Base-by-base conservation (phyloP, 805 yeast genomes). In the Saccharomycopsis sp. region DNA sequence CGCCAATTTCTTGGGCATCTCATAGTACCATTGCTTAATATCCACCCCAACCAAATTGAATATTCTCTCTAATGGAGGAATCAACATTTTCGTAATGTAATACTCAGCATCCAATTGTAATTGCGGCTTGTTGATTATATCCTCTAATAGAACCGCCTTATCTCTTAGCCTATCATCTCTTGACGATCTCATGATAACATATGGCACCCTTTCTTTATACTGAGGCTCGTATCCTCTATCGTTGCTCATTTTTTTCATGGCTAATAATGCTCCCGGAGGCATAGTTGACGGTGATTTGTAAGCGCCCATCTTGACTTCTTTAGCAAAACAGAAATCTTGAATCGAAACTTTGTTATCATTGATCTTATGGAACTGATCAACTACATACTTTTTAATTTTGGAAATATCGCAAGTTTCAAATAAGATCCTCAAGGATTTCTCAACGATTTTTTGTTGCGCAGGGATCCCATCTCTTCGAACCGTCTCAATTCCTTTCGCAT, bases 401-500 rank as follows among this genome's bases (percentile, higher is more conserved):
- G 96, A 79, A 8, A 93, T 56, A 56, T 90, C 86, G 22, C 69
- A 63, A 0, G 89, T 74, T 9, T 81, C 84, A 59, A 93, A 93
- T 2, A 93, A 61, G 0, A 77, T 67, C 28, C 83, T 65, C 3
- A 93, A 62, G 0, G 83, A 63, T 47, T 77, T 75, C 50, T 86
- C 94, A 24, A 85, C 79, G 16, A 93, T 79, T 53, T 81, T 80
- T 61, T 79, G 94, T 52, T 85, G 94, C 0, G 96, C 95, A 0
- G 95, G 95, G 21, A 89, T 83, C 0, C 97, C 97, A 62, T 93
- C 98, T 51, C 98, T 66, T 51, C 98, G 64, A 0, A 93, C 85
- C 0, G 97, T 93, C 58, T 93, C 98, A 9, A 87, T 88, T 1
- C 98, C 98, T 54, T 93, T 93, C 0, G 98, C 97, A 65, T 93